Percentiles rank a stretch among this genome's conserved stretches.
phyloP scores from a whole-genome alignment of 2,329 filamentous ascomycete genomes.

The Atkinsonella texensis region DNA sequence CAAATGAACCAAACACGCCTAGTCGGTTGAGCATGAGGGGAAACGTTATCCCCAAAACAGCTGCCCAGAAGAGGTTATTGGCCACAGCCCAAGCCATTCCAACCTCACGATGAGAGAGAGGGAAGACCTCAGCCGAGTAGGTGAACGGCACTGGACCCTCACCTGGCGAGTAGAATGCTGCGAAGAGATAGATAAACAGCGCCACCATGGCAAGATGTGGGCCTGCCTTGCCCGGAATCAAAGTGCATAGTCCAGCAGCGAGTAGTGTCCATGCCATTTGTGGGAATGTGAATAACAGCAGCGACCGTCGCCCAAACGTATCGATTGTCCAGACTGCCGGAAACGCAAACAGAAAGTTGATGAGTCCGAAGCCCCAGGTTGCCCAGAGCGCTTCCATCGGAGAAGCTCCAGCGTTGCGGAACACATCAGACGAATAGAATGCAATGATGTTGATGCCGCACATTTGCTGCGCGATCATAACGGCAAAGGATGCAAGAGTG shows the following conservation, averaged over 20 bases:
- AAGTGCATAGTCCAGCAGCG: constrained; percentile 35
- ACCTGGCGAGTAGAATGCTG: constrained; percentile 36
- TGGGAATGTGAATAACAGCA: constrained; percentile 32
- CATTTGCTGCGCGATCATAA: constrained; percentile 72
- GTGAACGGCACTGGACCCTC: constrained; percentile 59
- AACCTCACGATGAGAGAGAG: constrained; percentile 57
- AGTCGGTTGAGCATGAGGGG: constrained; percentile 39
- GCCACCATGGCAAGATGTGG: constrained; percentile 34
- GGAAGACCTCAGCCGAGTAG: constrained; percentile 59
- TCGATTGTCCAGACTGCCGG: constrained; percentile 50
- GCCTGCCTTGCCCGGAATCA: constrained; percentile 29
- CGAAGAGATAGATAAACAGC: constrained; percentile 45
- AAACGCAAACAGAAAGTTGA: constrained; percentile 46
- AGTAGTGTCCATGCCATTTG: constrained; percentile 30
- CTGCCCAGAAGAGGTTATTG: constrained; percentile 49
- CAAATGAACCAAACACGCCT: constrained; percentile 37
- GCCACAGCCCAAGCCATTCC: constrained; percentile 61
- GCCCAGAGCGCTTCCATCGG: constrained; percentile 45
- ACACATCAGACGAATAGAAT: constrained; percentile 60
- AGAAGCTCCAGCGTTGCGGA: constrained; percentile 42
- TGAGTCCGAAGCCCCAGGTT: constrained; percentile 44
- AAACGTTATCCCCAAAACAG: constrained; percentile 51
- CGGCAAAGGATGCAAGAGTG: constrained; percentile 62
- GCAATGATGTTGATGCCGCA: constrained; percentile 62
- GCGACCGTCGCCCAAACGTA: constrained; percentile 39